phyloP scores from a whole-genome alignment of 2,329 filamentous ascomycete genomes.

The Raffaelea albimanens region DNA sequence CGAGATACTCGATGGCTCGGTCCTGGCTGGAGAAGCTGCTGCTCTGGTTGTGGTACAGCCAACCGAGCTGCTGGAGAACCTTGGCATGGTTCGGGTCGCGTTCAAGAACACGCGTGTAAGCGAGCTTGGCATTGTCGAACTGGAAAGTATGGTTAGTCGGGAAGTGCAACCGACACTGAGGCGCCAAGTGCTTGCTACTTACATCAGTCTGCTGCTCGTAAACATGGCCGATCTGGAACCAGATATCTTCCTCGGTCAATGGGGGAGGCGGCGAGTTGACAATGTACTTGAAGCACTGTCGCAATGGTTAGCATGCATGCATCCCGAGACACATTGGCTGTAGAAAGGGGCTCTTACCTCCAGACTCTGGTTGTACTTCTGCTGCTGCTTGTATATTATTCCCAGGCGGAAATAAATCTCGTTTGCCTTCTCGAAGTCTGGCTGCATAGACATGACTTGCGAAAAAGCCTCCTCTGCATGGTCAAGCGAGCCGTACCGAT shows the following conservation, averaged over 20 bases:
- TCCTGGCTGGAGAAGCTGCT: slow-evolving; percentile 87
- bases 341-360: slow-evolving; percentile 52
- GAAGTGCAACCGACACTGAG: background rate
- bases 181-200: too few species aligned
- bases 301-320: slow-evolving; percentile 15
- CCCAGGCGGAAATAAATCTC: slow-evolving; percentile 97
- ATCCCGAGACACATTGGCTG: background rate
- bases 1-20: slow-evolving; percentile 90
- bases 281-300: slow-evolving; percentile 95
- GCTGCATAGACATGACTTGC: slow-evolving; percentile 97
- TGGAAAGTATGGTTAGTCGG: slow-evolving; percentile 25
- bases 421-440: slow-evolving; percentile 95
- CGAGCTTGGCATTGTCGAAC: slow-evolving; percentile 88
- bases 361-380: slow-evolving; percentile 84
- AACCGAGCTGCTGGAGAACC: slow-evolving; percentile 93
- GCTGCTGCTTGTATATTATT: slow-evolving; percentile 99
- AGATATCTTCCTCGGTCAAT: slow-evolving; percentile 94
- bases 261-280: slow-evolving; percentile 86
- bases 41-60: slow-evolving; percentile 95
- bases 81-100: slow-evolving; percentile 95
- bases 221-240: slow-evolving; percentile 99
- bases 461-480: slow-evolving; percentile 98
- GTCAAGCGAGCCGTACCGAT: slow-evolving; percentile 90
- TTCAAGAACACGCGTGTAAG: slow-evolving; percentile 87
- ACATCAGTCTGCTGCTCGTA: slow-evolving; percentile 99